Base-by-base conservation (phyloP, 176 grass and related monocot genomes). In the Ampelocalamus luodianensis region DNA sequence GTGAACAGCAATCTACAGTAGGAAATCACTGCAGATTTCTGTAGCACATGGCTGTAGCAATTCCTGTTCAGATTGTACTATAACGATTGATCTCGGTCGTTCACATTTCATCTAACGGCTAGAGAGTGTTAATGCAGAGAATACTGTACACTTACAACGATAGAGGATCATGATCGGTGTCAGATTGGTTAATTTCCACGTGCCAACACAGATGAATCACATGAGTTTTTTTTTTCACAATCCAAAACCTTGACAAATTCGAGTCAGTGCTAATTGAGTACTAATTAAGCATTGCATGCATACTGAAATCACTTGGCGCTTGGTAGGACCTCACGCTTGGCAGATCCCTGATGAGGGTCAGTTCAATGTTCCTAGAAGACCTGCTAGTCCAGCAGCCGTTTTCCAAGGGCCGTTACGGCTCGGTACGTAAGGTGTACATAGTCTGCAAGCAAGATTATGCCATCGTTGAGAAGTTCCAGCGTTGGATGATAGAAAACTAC, bases 301-400 rank as follows among this genome's bases (percentile, higher is more conserved):
- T 58, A 13, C 16, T 36, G 32, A 65, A 56, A 53, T 59, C 13
- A 1, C 53, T 2, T 83, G 37, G 20, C 64, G 14, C 29, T 64
- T 15, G 4, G 39, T 83, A 97, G 95, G 93, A 98, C 78, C 4
- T 92, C 6, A 92, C 91, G 4, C 83, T 98, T 0, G 85, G 11
- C 65, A 65, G 9, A 17, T 91, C 80, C 16, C 79, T 98, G 40
- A 1, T 90, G 55, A 92, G 93, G 65, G 62, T 89, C 13, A 66
- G 82, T 1, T 95, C 91, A 1, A 46, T 92, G 53, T 98, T 98
- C 63, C 6, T 76, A 12, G 87, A 98, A 14, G 91, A 98, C 22
- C 85, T 93, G 26, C 29, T 12, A 0, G 7, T 13, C 32, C 77
- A 75, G 79, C 54, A 62, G 13, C 87, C 96, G 1, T 85, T 85